These are phyloP conservation scores for Phylloporus sp. DNA, from an alignment of 768 basidiomycete genomes.

Conservation along the genomic window DNA sequence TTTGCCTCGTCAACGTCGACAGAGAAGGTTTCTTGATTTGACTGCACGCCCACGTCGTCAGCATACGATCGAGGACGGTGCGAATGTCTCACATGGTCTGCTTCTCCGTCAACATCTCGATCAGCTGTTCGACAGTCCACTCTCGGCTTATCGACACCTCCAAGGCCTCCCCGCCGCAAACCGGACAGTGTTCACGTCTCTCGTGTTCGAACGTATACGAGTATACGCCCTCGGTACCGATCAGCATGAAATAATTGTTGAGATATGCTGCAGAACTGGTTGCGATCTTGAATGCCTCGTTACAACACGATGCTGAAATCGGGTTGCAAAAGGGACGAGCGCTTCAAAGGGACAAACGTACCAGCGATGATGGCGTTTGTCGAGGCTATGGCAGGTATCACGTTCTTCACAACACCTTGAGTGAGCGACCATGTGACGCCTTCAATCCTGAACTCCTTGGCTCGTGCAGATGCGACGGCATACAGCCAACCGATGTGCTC, in stretches of 20 bases:
- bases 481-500: constrained; percentile 96
- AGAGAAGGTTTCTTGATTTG: constrained; percentile 97
- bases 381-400: constrained; percentile 97
- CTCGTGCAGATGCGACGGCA: constrained; percentile 71
- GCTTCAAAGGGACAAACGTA: constrained; percentile 28
- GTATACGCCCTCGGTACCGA: constrained; percentile 94
- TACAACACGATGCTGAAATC: constrained; percentile 83
- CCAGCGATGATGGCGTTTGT: constrained; percentile 98
- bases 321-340: constrained; percentile 1
- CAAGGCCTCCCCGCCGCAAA: constrained; percentile 89
- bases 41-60: constrained; percentile 39
- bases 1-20: constrained; percentile 65
- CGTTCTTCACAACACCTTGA: constrained; percentile 98
- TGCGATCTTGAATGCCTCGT: constrained; percentile 98
- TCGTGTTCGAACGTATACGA: constrained; percentile 97
- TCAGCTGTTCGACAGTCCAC: constrained; percentile 78
- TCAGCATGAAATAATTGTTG: constrained; percentile 98
- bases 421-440: constrained; percentile 98
- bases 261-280: constrained; percentile 92
- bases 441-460: constrained; percentile 93
- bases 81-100: constrained; percentile 75
- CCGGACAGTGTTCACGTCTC: constrained; percentile 88
- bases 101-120: constrained; percentile 81
- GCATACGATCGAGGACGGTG: not conserved
- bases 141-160: constrained; percentile 66